Conservation (phyloP, 257 asterid genomes). For the Nicotiana undulata region DNA sequence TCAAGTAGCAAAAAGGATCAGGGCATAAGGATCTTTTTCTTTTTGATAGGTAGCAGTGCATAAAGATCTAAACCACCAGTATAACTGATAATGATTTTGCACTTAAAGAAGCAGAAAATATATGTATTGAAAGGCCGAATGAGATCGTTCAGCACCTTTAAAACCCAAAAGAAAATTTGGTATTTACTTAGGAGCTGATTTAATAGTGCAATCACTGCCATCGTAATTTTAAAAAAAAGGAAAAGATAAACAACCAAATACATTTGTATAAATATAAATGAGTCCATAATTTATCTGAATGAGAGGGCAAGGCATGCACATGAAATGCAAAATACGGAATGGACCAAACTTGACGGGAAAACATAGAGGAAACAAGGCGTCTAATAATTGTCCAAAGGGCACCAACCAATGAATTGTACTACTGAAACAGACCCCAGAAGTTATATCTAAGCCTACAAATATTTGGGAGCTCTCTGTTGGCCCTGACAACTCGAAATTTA, state of each 20-base stretch:
- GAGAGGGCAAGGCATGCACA: neutral
- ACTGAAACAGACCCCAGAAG: neutral
- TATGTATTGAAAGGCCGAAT: neutral
- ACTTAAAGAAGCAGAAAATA: neutral
- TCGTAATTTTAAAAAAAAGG: neutral
- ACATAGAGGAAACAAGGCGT: neutral
- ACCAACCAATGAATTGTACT: neutral
- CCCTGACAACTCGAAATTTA: neutral
- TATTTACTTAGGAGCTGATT: neutral
- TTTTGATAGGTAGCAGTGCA: neutral
- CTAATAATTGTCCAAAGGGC: neutral
- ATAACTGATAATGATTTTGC: neutral
- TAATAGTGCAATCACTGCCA: neutral
- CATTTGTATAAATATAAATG: neutral
- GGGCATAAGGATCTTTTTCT: no score
- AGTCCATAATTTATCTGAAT: neutral
- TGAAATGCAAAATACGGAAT: neutral
- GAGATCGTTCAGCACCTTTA: neutral
- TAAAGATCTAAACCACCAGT: neutral
- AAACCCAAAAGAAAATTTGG: neutral
- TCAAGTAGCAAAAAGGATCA: neutral
- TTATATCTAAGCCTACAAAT: neutral
- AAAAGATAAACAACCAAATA: neutral
- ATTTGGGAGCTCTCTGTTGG: neutral
- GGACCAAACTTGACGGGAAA: neutral